A percentile compares a stretch with the other conserved stretches of the same genome.
Conservation (phyloP, 148 eudicot genomes). For the Pouteria glomerata region DNA sequence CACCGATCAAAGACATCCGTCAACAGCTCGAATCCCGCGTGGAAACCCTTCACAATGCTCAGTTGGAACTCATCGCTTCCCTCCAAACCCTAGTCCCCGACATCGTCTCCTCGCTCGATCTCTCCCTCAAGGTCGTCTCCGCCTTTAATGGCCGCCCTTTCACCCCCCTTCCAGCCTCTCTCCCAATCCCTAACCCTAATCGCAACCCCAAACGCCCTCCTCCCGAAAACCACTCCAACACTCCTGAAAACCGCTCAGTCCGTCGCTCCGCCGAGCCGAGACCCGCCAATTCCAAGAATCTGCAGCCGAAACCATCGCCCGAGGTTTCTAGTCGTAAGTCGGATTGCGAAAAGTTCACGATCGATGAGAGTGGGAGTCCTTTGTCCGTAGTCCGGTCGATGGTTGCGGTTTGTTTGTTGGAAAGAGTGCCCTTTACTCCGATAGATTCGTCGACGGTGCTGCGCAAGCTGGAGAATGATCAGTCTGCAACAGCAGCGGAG, state of each 20-base stretch:
- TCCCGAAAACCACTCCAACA: background rate
- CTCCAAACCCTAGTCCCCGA: slow-evolving; percentile 75
- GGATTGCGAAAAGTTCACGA: slow-evolving; percentile 7
- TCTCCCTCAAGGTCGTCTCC: slow-evolving; percentile 64
- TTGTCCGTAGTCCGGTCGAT: slow-evolving; percentile 55
- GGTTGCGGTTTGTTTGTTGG: slow-evolving; percentile 73
- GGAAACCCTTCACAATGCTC: slow-evolving; percentile 42
- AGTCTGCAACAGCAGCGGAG: slow-evolving; percentile 32
- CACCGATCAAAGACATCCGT: slow-evolving; percentile 41
- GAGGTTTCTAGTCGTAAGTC: slow-evolving; percentile 11
- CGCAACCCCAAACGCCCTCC: slow-evolving; percentile 18
- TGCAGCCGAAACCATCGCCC: slow-evolving; percentile 12
- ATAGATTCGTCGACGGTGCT: slow-evolving; percentile 74
- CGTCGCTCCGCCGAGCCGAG: slow-evolving; percentile 12
- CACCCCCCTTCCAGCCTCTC: slow-evolving; percentile 24
- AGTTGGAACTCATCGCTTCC: slow-evolving; percentile 56
- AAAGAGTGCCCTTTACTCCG: slow-evolving; percentile 57
- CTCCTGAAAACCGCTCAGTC: slow-evolving; percentile 1
- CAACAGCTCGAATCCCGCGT: slow-evolving; percentile 58
- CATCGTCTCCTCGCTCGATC: slow-evolving; percentile 67
- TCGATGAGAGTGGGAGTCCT: slow-evolving; percentile 34
- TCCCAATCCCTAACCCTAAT: slow-evolving; percentile 30
- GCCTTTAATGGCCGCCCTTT: slow-evolving; percentile 52
- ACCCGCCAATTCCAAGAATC: background rate
- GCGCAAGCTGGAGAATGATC: slow-evolving; percentile 68